A percentile compares a stretch with the other conserved stretches of the same genome.
These are phyloP conservation scores for Pseudogymnoascus sp. DNA, from an alignment of 2,329 filamentous ascomycete genomes.

Conservation along the genomic window DNA sequence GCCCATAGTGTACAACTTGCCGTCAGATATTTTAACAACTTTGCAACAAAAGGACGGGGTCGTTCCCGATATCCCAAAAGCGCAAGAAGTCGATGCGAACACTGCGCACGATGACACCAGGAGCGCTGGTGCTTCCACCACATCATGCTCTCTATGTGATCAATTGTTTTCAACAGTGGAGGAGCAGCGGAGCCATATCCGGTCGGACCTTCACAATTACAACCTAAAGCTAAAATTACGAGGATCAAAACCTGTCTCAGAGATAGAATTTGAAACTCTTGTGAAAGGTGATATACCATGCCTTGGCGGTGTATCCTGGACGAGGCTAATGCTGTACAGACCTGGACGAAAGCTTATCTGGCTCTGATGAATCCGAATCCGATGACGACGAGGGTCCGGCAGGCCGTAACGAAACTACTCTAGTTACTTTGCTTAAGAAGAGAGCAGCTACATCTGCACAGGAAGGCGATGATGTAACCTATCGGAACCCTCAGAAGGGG, in stretches of 20 bases:
- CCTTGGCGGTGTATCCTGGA: not conserved
- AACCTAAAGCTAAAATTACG: conserved; percentile 88
- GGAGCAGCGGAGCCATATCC: conserved; percentile 78
- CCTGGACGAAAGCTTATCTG: conserved; percentile 85
- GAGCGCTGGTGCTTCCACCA: conserved; percentile 38
- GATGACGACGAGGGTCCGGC: conserved; percentile 54
- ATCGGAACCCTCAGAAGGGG: conserved; percentile 40
- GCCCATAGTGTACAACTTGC: conserved; percentile 28
- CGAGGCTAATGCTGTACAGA: conserved; percentile 33
- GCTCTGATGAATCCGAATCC: conserved; percentile 62
- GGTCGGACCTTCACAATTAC: conserved; percentile 86
- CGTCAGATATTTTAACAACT: conserved; percentile 30
- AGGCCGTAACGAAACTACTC: conserved; percentile 54
- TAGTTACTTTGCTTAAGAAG: conserved; percentile 70
- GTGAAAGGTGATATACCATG: conserved; percentile 43
- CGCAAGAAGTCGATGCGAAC: not conserved
- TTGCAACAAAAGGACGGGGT: conserved; percentile 26
- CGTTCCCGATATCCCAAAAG: not conserved
- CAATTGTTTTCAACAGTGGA: conserved; percentile 61
- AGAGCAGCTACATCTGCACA: conserved; percentile 61
- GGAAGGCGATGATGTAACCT: conserved; percentile 40
- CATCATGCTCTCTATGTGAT: conserved; percentile 72
- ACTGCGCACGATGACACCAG: not conserved
- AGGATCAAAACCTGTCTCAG: conserved; percentile 61
- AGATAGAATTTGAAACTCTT: conserved; percentile 77